Evolutionary conservation across 2,329 filamentous ascomycete genomes (phyloP), one percentile per base, ranked within the genome.

Genomic region (Furcasterigmium furcatum): DNA sequence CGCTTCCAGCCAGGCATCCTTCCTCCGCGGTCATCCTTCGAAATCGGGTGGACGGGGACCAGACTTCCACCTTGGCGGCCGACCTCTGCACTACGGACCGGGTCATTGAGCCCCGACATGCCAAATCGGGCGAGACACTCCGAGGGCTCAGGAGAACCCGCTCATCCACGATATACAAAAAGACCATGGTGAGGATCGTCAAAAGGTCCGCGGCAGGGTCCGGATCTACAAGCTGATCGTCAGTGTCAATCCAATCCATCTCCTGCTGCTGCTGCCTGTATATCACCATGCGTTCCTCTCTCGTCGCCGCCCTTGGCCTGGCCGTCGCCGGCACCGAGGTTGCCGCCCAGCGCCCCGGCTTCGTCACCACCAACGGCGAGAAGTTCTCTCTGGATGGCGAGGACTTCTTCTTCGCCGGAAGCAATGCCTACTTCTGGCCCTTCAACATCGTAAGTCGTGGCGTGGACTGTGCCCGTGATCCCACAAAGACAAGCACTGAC

Each of bases 351-450:
- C 30, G 34, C 16, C n/a, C n/a, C 5, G 34, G 34, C 34, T 36
- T 36, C 16, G 34, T 36, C n/a, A 36, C n/a, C 16, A 36, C 34
- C 16, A 36, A 36, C 34, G 34, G 72, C 9, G 65, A 62, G 2
- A 72, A 73, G 46, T 80, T 81, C 59, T 63, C 72, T 56, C 67
- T 81, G 5, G 69, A 79, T 39, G 77, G 77, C 45, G 65, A 76
- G 48, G 68, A 74, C 49, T 80, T 79, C 54, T 72, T 77, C 58
- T 80, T 79, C 53, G 77, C 77, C 2, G 77, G 77, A 1, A 75
- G 68, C 50, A 81, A 80, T 56, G 77, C 76, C 9, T 79, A 80
- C 50, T 79, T 77, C 51, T 73, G 79, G 16, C 74, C 76, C 0
- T 79, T 79, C 57, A 71, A 67, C 43, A 69, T 74, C n/a, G 74